These are phyloP conservation scores for Penicillium taxi DNA, from an alignment of 495 filamentous ascomycete species.

Conservation along the genomic window DNA sequence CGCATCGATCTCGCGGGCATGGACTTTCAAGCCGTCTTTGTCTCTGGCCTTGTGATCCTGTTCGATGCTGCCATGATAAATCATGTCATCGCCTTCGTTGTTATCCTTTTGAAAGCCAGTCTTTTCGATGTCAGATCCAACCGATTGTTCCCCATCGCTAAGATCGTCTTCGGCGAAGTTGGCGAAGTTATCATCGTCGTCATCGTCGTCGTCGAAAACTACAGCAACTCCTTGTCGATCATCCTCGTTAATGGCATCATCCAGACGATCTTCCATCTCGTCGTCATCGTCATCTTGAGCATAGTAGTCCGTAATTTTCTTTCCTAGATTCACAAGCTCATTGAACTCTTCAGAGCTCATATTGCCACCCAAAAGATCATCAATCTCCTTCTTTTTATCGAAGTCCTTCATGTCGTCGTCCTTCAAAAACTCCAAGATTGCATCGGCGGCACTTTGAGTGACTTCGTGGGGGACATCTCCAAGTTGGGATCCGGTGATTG, in stretches of 20 bases:
- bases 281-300: constrained; percentile 94
- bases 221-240: constrained; percentile 95
- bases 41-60: constrained; percentile 41
- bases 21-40: constrained; percentile 49
- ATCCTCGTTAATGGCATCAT: constrained; percentile 64
- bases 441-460: constrained; percentile 92
- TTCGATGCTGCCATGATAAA: constrained; percentile 58
- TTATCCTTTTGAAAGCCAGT: constrained; percentile 40
- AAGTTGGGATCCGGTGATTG: constrained; percentile 77
- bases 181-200: constrained; percentile 71
- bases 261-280: constrained; percentile 60
- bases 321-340: constrained; percentile 90
- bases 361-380: constrained; percentile 76
- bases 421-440: constrained; percentile 82
- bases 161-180: constrained; percentile 73
- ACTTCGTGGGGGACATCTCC: constrained; percentile 91
- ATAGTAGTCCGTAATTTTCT: constrained; percentile 99
- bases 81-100: constrained; percentile 61
- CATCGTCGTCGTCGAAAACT: constrained; percentile 91
- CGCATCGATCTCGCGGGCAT: constrained; percentile 85
- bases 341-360: constrained; percentile 91
- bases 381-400: constrained; percentile 96
- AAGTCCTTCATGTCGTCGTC: constrained; percentile 95
- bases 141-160: constrained; percentile 64
- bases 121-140: constrained; percentile 42